Evolutionary conservation across 2,329 filamentous ascomycete genomes (phyloP).

Genomic region (Colletotrichum somersetense): DNA sequence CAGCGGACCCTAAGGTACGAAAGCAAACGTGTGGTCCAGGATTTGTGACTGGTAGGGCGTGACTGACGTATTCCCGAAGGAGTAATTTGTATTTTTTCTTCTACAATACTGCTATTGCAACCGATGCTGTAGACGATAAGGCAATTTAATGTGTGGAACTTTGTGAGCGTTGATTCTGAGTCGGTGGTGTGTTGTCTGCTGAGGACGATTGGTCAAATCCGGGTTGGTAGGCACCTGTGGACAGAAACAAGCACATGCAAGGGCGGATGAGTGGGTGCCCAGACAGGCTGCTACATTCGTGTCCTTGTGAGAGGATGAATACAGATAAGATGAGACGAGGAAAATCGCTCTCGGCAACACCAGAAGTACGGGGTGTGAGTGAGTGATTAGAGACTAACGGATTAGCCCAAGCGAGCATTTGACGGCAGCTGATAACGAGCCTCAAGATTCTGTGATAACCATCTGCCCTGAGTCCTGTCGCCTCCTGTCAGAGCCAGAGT

Average conservation of each 20-base stretch:
- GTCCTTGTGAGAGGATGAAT: background rate
- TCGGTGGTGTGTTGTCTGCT: background rate
- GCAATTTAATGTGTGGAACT: background rate
- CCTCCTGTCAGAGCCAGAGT: background rate
- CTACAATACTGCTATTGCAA: background rate
- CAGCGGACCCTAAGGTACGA: background rate
- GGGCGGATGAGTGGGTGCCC: background rate
- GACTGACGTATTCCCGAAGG: background rate
- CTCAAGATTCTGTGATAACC: background rate
- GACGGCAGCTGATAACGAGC: background rate
- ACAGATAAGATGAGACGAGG: background rate
- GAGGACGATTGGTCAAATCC: background rate
- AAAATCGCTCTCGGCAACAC: background rate
- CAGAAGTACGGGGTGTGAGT: background rate
- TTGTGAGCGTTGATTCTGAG: background rate
- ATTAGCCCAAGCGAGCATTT: background rate
- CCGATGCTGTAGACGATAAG: background rate
- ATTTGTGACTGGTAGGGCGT: background rate
- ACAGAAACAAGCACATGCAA: background rate
- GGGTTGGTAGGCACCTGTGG: background rate
- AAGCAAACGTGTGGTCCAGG: background rate
- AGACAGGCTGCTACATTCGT: background rate
- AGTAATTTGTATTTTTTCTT: background rate
- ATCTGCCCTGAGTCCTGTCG: background rate
- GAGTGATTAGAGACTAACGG: background rate